phyloP scores from a whole-genome alignment of 495 filamentous ascomycete genomes.

The Xylona heveae region DNA sequence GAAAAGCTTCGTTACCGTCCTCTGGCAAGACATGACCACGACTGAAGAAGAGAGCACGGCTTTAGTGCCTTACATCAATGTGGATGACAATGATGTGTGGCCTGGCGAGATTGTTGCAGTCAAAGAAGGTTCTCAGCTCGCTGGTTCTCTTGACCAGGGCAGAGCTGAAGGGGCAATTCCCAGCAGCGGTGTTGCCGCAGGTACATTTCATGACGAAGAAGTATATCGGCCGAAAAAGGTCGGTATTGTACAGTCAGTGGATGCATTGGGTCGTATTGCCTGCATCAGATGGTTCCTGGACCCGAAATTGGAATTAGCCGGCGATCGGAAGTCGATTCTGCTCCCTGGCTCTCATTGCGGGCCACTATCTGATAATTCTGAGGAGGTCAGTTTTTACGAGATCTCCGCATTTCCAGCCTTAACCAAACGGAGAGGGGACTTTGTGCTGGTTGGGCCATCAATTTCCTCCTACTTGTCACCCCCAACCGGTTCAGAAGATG shows the following conservation, averaged over 20 bases:
- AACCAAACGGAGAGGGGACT: conserved; percentile 22
- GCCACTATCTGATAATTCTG: conserved; percentile 15
- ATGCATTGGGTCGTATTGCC: conserved; percentile 29
- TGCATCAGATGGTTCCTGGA: conserved; percentile 30
- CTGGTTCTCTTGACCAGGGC: conserved; percentile 5
- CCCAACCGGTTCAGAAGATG: background rate
- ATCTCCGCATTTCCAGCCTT: conserved; percentile 22
- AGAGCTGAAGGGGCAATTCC: conserved; percentile 6
- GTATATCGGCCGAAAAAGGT: conserved; percentile 20
- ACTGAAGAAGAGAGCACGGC: conserved; percentile 20
- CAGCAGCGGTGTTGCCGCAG: background rate
- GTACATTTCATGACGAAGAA: conserved; percentile 4
- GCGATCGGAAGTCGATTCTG: conserved; percentile 11
- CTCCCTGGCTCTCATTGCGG: conserved; percentile 21
- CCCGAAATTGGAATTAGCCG: conserved; percentile 19
- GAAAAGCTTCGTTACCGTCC: conserved; percentile 24
- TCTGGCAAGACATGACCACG: conserved; percentile 36
- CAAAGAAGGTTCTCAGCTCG: conserved; percentile 14
- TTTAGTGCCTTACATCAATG: conserved; percentile 23
- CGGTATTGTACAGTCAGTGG: conserved; percentile 36
- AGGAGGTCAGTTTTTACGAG: conserved; percentile 37
- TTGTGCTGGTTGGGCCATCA: conserved; percentile 27
- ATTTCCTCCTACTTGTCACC: too few species aligned
- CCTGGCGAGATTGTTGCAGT: conserved; percentile 35
- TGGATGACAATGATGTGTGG: conserved; percentile 33